A percentile compares a stretch with the other conserved stretches of the same genome.
These are phyloP conservation scores for Ophiocytium majus DNA, from an alignment of 352 stramenopile genomes.

Conservation along the genomic window DNA sequence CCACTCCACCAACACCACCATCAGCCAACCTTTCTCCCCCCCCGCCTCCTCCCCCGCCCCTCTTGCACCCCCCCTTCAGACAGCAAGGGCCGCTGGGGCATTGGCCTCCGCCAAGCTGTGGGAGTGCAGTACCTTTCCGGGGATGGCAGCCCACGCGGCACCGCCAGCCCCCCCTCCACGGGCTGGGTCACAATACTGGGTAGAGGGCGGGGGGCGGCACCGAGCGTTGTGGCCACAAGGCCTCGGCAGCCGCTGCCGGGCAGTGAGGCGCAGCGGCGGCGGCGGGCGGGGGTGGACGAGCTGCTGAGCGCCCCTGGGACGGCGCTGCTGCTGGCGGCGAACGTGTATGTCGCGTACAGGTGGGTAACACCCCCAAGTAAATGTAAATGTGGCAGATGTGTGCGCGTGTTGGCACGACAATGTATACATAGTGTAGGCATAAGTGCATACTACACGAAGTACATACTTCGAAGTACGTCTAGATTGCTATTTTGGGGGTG, in stretches of 20 bases:
- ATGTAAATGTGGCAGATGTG: no score
- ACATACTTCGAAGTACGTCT: no score
- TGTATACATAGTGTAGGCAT: no score
- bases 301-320: slow-evolving; percentile 28
- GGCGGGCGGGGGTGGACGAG: neutral
- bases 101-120: neutral
- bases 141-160: neutral
- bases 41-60: no score
- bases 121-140: neutral
- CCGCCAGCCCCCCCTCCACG: neutral
- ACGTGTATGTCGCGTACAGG: no score
- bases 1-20: no score
- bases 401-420: no score
- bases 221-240: neutral
- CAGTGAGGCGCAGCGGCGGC: neutral
- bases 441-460: no score
- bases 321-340: slow-evolving; percentile 33
- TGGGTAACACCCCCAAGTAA: no score
- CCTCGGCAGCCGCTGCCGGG: neutral
- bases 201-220: neutral
- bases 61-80: no score
- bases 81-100: neutral
- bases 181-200: neutral
- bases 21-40: no score
- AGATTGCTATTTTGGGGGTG: no score